Evolutionary conservation across 306 rosid genomes (phyloP), one percentile per base, ranked within the genome.

Genomic region (Prunus mira): DNA sequence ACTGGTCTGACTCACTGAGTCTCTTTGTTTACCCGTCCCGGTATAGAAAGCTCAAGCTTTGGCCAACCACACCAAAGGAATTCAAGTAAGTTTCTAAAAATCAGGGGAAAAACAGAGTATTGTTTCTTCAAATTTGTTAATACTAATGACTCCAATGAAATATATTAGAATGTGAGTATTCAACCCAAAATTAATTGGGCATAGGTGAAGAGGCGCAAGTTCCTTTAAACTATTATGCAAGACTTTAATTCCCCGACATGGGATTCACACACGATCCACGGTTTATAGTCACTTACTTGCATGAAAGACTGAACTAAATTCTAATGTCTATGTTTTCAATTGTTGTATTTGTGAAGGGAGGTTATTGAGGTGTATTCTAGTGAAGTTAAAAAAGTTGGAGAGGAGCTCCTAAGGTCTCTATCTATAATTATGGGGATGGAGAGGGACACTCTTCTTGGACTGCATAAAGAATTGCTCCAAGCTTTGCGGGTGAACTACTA

Each of bases 361-460:
- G 58, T 76, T 27, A 75, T 75, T 55, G 85, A 82, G 34, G 71
- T 79, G 55, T 86, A 84, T 70, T 54, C 85, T 24, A 38, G 67
- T 34, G 88, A 84, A 73, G 32, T 84, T 47, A 73, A 46, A 72
- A 30, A 65, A 24, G 81, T 84, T n/a, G 82, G 82, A 19, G 60
- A 63, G n/a, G 84, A 83, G 67, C 68, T 82, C 12, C 43, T 84
- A 0, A 65, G 74, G 51, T 80, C 65, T 57, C 57, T 87, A 45
- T 82, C 87, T 45, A n/a, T 65, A 57, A 69, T 82, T 2, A 77
- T 87, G 78, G 82, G 86, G 30, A 78, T 73, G 78, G 64, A 82
- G 51, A 83, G 80, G 24, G 69, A 72, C 69, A 41, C 17, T 80
- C 79, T 84, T 54, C 72, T 78, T 62, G 80, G 9, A 73, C 71